These are phyloP conservation scores for Aspergillus sp. DNA, from an alignment of 2,329 filamentous ascomycete genomes.

Conservation along the genomic window DNA sequence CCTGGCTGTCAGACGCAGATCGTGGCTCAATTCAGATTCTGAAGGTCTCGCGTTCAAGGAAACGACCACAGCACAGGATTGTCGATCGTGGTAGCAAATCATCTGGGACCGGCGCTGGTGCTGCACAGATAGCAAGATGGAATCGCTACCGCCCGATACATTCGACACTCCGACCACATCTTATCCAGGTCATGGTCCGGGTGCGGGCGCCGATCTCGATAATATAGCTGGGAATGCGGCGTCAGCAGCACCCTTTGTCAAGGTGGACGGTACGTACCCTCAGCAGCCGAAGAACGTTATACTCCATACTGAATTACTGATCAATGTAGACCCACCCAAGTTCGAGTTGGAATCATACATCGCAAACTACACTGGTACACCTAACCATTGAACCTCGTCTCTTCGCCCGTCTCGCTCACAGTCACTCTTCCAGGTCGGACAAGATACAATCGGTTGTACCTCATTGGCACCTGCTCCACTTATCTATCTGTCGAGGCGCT, in stretches of 20 bases:
- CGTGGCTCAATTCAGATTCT: background rate
- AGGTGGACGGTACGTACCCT: background rate
- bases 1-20: background rate
- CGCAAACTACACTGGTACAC: conserved; percentile 76
- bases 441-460: conserved; percentile 72
- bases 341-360: conserved; percentile 91
- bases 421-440: conserved; percentile 62
- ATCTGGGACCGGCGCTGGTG: background rate
- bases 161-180: background rate
- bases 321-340: conserved; percentile 67
- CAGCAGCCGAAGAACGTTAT: background rate
- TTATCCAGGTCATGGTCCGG: background rate
- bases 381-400: background rate
- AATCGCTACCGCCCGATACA: background rate
- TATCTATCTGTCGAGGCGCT: conserved; percentile 76
- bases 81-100: background rate
- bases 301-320: background rate
- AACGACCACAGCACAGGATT: no score
- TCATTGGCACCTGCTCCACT: conserved; percentile 76
- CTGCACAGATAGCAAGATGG: background rate
- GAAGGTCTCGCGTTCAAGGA: background rate
- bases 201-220: background rate
- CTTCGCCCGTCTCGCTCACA: conserved; percentile 3
- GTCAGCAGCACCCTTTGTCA: background rate
- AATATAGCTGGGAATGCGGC: background rate